Evolutionary conservation across 2,329 filamentous ascomycete species (phyloP), one percentile per base, ranked within the genome.

Genomic region (Cercospora zeina): DNA sequence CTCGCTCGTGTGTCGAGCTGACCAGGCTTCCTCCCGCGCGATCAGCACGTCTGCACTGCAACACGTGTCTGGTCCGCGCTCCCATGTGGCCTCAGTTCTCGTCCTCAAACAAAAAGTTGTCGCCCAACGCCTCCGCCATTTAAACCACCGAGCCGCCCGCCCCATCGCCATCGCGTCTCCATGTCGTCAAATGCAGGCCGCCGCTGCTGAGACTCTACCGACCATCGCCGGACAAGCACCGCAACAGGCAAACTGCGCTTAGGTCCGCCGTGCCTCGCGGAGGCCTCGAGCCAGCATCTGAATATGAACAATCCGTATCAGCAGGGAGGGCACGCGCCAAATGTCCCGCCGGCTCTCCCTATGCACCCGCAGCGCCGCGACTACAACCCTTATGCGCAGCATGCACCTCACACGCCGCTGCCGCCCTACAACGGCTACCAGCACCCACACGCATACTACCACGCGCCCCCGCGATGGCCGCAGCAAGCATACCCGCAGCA

Each of bases 331-430:
- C 61, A 57, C 39, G 61, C 55, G 39, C 34, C 56, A 33, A 57
- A 63, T 45, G 59, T 61, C 34, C 59, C 62, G 45, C 55, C 62
- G 54, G 58, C 62, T 42, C 58, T 66, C 62, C 64, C 62, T 54
- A 42, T 62, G 59, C 65, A 65, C 51, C 54, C 60, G 24, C 64
- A 63, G 61, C 73, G 74, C 61, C 71, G 74, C 61, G 72, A 77
- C 49, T 67, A 63, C 50, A 65, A 72, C 49, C 71, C 73, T 16
- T 72, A 75, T 71, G 42, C 56, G 56, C 76, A 69, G 66, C 73
- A 53, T 73, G 76, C 68, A 73, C 76, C 67, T 71, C 76, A 59
- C 70, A 74, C 64, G 70, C 72, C 66, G 68, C 75, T 71, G 30
- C 65, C 45, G 45, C 54, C 75, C 6, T 78, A 78, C 65, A 67